phyloP scores from a whole-genome alignment of 2,329 filamentous ascomycete species.

The Scleromitrula shiraiana region DNA sequence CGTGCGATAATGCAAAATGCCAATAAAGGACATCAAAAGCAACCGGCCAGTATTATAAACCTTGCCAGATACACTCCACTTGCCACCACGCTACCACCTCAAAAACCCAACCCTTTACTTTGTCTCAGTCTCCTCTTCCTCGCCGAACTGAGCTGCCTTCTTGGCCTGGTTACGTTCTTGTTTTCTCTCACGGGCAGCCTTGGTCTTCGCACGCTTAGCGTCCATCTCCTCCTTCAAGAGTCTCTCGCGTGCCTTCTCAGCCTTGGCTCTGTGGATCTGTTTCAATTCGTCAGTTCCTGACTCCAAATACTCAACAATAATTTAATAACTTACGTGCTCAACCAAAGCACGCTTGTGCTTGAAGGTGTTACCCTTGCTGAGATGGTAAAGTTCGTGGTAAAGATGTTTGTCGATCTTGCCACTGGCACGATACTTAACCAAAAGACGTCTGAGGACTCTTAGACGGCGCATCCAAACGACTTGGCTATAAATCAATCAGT shows the following conservation, averaged over 20 bases:
- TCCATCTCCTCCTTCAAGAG: constrained; percentile 99
- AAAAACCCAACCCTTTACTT: constrained; percentile 28
- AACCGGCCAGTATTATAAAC: constrained; percentile 29
- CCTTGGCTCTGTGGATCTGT: constrained; percentile 99
- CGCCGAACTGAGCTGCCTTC: constrained; percentile 76
- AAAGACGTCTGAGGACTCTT: constrained; percentile 95
- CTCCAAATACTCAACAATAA: not conserved
- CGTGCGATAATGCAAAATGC: constrained; percentile 30
- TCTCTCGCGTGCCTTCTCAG: constrained; percentile 95
- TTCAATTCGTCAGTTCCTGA: constrained; percentile 18
- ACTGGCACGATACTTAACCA: constrained; percentile 99
- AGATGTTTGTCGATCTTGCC: constrained; percentile 99
- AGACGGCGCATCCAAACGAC: constrained; percentile 99
- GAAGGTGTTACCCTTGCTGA: constrained; percentile 99
- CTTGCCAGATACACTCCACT: constrained; percentile 30
- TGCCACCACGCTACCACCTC: constrained; percentile 28
- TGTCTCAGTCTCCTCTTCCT: constrained; percentile 43
- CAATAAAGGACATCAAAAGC: constrained; percentile 28
- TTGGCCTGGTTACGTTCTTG: constrained; percentile 85
- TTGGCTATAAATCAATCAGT: constrained; percentile 54
- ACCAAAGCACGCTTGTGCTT: constrained; percentile 99
- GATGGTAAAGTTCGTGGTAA: constrained; percentile 99
- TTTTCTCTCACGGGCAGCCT: constrained; percentile 99
- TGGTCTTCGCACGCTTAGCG: constrained; percentile 99
- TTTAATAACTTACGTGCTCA: constrained; percentile 83